A percentile compares a stretch with the other conserved stretches of the same genome.
These are phyloP conservation scores for Marasmius oreades DNA, from an alignment of 1,284 basidiomycete genomes.

Conservation along the genomic window DNA sequence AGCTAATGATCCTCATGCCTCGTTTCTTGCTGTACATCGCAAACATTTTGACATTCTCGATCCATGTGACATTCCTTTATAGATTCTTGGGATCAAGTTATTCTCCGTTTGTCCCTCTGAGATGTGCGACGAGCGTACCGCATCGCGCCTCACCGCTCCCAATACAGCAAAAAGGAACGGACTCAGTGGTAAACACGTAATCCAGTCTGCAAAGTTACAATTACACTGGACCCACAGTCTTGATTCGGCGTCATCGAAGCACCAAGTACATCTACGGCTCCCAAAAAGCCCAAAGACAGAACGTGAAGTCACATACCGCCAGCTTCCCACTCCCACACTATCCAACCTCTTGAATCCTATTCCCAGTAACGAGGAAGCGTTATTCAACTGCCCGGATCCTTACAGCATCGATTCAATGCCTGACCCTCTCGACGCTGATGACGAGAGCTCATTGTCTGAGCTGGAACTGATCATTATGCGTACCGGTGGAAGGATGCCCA, in stretches of 20 bases:
- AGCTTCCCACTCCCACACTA: not conserved
- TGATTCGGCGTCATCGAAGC: not conserved
- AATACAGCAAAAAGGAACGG: constrained; percentile 15
- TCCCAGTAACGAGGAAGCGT: not conserved
- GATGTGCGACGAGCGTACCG: constrained; percentile 17
- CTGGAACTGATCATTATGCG: not conserved
- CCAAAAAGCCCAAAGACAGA: not conserved
- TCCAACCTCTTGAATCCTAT: not conserved
- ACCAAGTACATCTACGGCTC: not conserved
- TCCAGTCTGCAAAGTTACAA: constrained; percentile 11
- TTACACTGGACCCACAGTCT: constrained; percentile 16
- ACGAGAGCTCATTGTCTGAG: not conserved
- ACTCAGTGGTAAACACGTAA: constrained; percentile 9
- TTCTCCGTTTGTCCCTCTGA: constrained; percentile 15
- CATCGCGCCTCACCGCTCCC: constrained; percentile 11
- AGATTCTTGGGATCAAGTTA: constrained; percentile 16
- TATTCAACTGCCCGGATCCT: not conserved
- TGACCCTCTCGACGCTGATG: not conserved
- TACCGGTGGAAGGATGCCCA: not conserved
- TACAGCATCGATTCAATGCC: not conserved
- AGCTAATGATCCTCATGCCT: not conserved
- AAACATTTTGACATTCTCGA: not conserved
- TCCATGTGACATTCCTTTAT: not conserved
- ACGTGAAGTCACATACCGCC: not conserved
- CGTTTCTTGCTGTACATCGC: not conserved